These are phyloP conservation scores for Neurospora crassa DNA, from an alignment of 2,329 filamentous ascomycete genomes.

Conservation along the genomic window DNA sequence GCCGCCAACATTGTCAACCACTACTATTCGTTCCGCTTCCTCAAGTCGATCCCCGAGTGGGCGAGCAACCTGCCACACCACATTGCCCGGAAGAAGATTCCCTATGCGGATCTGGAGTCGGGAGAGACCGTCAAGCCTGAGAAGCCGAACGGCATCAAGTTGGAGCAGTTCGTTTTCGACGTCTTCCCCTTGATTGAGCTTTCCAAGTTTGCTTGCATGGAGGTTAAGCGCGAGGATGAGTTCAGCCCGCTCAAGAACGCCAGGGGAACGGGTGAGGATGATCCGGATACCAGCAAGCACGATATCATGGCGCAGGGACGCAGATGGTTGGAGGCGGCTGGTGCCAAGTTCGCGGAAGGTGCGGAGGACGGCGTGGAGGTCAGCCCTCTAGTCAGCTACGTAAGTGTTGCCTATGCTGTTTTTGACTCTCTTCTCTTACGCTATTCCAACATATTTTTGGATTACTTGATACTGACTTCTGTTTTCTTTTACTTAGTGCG, in stretches of 20 bases:
- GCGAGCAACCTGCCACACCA: slow-evolving; percentile 83
- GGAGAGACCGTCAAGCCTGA: slow-evolving; percentile 81
- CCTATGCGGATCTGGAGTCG: slow-evolving; percentile 64
- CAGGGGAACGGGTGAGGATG: slow-evolving; percentile 77
- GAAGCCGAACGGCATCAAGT: slow-evolving; percentile 95
- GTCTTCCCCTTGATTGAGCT: slow-evolving; percentile 86
- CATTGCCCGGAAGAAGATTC: slow-evolving; percentile 97
- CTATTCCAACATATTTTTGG: neutral
- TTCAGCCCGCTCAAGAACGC: slow-evolving; percentile 96
- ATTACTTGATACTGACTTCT: neutral
- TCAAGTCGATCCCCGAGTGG: slow-evolving; percentile 84
- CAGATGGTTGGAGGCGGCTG: slow-evolving; percentile 74
- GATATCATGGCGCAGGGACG: slow-evolving; percentile 87
- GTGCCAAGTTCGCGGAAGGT: slow-evolving; percentile 61
- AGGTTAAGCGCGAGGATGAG: slow-evolving; percentile 94
- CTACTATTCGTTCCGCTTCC: slow-evolving; percentile 93
- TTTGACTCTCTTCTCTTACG: neutral
- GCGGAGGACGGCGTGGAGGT: slow-evolving; percentile 69
- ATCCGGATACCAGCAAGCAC: slow-evolving; percentile 82
- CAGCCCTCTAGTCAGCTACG: slow-evolving; percentile 89
- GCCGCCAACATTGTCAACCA: slow-evolving; percentile 99
- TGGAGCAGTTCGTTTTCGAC: slow-evolving; percentile 98
- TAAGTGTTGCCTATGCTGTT: slow-evolving; percentile 41
- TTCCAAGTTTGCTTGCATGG: slow-evolving; percentile 86
- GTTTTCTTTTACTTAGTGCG: neutral